Evolutionary conservation across 768 basidiomycete genomes (phyloP).

Genomic region (Pleurotus cornucopiae): DNA sequence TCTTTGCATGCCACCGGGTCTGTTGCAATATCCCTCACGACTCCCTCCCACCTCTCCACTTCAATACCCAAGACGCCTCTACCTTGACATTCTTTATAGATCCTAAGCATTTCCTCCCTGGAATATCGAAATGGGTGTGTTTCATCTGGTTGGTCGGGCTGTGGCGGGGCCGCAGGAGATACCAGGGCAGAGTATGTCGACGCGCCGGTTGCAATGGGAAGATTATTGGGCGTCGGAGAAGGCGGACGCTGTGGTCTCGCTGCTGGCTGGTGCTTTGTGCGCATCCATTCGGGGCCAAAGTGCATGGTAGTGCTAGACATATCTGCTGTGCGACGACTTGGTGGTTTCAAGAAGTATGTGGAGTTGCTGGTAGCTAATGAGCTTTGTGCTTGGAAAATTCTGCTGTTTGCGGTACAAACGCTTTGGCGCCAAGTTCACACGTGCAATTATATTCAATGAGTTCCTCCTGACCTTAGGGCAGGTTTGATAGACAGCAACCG

Average conservation of each 20-base stretch:
- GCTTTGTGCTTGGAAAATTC: conserved; percentile 29
- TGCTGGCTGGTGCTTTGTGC: conserved; percentile 63
- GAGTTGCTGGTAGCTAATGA: conserved; percentile 16
- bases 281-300: conserved; percentile 94
- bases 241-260: conserved; percentile 52
- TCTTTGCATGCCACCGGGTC: conserved; percentile 79
- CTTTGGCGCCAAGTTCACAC: conserved; percentile 24
- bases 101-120: conserved; percentile 78
- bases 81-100: conserved; percentile 77
- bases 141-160: conserved; percentile 56
- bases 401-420: conserved; percentile 18
- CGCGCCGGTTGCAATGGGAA: conserved; percentile 39
- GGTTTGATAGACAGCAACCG: conserved; percentile 15
- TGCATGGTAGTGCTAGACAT: conserved; percentile 74
- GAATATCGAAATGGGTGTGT: conserved; percentile 82
- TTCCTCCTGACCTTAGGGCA: conserved; percentile 32
- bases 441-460: conserved; percentile 30
- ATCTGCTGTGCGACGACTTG: conserved; percentile 16
- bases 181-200: conserved; percentile 73
- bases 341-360: conserved; percentile 16
- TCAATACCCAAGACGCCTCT: conserved; percentile 75
- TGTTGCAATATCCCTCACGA: conserved; percentile 69
- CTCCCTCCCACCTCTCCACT: conserved; percentile 87
- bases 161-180: conserved; percentile 45
- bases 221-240: conserved; percentile 50